phyloP scores from a whole-genome alignment of 495 filamentous ascomycete genomes.

The Ramalina peruviana region DNA sequence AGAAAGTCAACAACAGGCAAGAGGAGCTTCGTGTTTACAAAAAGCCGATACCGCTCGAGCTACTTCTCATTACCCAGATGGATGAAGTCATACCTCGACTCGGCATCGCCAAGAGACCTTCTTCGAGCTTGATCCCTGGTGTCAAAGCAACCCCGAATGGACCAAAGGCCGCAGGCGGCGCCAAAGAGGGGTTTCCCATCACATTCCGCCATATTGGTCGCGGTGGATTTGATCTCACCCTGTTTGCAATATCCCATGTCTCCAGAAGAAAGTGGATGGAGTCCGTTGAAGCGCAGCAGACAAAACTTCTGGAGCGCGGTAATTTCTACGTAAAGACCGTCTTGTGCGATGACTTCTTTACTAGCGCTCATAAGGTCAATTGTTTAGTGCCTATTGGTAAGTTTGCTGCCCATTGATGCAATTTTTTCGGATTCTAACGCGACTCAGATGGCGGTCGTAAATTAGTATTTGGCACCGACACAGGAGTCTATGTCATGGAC shows the following conservation, averaged over 20 bases:
- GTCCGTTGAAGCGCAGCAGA: slow-evolving; percentile 81
- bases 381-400: slow-evolving; percentile 81
- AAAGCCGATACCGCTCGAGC: slow-evolving; percentile 88
- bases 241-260: slow-evolving; percentile 69
- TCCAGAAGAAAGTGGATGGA: slow-evolving; percentile 91
- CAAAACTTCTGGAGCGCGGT: slow-evolving; percentile 66
- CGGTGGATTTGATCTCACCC: slow-evolving; percentile 83
- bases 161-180: slow-evolving; percentile 26
- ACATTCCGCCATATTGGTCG: slow-evolving; percentile 98
- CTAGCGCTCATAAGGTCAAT: slow-evolving; percentile 67
- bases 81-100: slow-evolving; percentile 76
- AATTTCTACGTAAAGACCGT: slow-evolving; percentile 89
- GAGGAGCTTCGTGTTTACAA: slow-evolving; percentile 92
- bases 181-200: slow-evolving; percentile 78
- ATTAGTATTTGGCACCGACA: slow-evolving; percentile 83
- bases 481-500: slow-evolving; percentile 81
- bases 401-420: slow-evolving; percentile 12
- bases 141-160: slow-evolving; percentile 38
- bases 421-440: slow-evolving; percentile 20
- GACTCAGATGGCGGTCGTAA: slow-evolving; percentile 79
- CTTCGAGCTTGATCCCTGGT: slow-evolving; percentile 72
- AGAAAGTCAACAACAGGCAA: slow-evolving; percentile 80
- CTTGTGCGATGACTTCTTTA: slow-evolving; percentile 76
- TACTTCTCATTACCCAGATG: slow-evolving; percentile 91
- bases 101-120: slow-evolving; percentile 74